Evolutionary conservation across 352 stramenopile genomes (phyloP).

Genomic region (Hyaloperonospora brassicae): DNA sequence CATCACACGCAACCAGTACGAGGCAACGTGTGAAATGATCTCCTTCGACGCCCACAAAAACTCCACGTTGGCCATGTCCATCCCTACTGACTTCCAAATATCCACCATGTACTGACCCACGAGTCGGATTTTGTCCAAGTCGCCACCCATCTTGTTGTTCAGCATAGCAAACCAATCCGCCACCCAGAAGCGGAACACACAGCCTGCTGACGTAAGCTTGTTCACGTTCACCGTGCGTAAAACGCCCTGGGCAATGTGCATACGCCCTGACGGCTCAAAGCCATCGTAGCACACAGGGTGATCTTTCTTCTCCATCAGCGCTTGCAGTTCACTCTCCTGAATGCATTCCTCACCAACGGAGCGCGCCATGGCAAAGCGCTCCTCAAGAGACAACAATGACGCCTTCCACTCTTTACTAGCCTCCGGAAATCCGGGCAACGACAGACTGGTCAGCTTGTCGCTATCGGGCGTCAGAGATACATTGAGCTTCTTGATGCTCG

Average conservation of each 20-base stretch:
- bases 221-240: constrained; percentile 96
- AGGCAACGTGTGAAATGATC: constrained; percentile 83
- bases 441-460: constrained; percentile 66
- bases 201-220: constrained; percentile 86
- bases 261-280: constrained; percentile 97
- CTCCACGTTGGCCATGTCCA: constrained; percentile 98
- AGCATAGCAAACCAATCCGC: constrained; percentile 99
- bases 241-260: constrained; percentile 98
- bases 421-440: constrained; percentile 56
- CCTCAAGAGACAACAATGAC: constrained; percentile 71
- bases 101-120: constrained; percentile 97
- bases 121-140: constrained; percentile 94
- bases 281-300: constrained; percentile 95
- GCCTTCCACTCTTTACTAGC: constrained; percentile 58
- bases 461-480: constrained; percentile 48
- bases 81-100: constrained; percentile 98
- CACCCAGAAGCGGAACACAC: constrained; percentile 99
- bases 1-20: constrained; percentile 92
- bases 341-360: constrained; percentile 91
- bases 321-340: constrained; percentile 83
- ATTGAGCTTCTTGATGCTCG: constrained; percentile 88
- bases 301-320: constrained; percentile 82
- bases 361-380: constrained; percentile 68
- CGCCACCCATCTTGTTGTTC: constrained; percentile 99
- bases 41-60: constrained; percentile 98